Percentiles rank a stretch among this genome's conserved stretches.
Conservation (phyloP, 371 early-diverging fungal species). For the Chytridiales sp. region DNA sequence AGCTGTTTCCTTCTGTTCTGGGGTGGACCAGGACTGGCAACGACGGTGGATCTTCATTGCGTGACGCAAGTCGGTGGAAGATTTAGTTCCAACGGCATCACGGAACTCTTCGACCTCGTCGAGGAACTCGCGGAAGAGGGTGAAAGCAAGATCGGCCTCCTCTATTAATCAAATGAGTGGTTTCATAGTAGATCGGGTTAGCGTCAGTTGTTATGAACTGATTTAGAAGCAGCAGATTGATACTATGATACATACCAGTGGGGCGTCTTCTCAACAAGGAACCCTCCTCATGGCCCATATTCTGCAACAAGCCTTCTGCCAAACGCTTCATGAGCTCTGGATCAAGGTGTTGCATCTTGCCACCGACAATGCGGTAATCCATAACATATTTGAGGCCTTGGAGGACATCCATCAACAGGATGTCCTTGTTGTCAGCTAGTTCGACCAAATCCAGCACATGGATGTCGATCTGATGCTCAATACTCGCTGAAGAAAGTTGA, state of each 20-base stretch:
- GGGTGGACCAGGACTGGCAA: slow-evolving; percentile 68
- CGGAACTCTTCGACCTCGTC: slow-evolving; percentile 86
- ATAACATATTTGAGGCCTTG: slow-evolving; percentile 90
- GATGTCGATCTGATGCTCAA: slow-evolving; percentile 78
- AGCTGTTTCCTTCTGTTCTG: slow-evolving; percentile 62
- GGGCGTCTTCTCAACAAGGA: slow-evolving; percentile 25
- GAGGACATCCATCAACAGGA: slow-evolving; percentile 82
- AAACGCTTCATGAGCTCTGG: slow-evolving; percentile 77
- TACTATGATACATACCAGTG: slow-evolving; percentile 21
- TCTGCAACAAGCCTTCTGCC: slow-evolving; percentile 77
- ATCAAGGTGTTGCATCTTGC: slow-evolving; percentile 80
- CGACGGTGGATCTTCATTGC: slow-evolving; percentile 78
- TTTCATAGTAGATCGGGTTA: slow-evolving; percentile 53
- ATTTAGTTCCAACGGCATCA: slow-evolving; percentile 68
- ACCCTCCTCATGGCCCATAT: slow-evolving; percentile 68
- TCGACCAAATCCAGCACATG: slow-evolving; percentile 68
- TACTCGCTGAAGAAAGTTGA: slow-evolving; percentile 33
- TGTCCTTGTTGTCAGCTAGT: slow-evolving; percentile 64
- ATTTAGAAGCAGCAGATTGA: background rate
- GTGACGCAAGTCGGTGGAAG: slow-evolving; percentile 71
- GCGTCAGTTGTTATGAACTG: slow-evolving; percentile 26
- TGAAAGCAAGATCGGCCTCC: slow-evolving; percentile 84
- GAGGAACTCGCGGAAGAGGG: slow-evolving; percentile 90
- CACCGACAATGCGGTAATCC: slow-evolving; percentile 84
- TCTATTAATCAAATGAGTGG: slow-evolving; percentile 49